A percentile compares a stretch with the other conserved stretches of the same genome.
These are phyloP conservation scores for Quercus alba DNA, from an alignment of 306 rosid species.

Conservation along the genomic window DNA sequence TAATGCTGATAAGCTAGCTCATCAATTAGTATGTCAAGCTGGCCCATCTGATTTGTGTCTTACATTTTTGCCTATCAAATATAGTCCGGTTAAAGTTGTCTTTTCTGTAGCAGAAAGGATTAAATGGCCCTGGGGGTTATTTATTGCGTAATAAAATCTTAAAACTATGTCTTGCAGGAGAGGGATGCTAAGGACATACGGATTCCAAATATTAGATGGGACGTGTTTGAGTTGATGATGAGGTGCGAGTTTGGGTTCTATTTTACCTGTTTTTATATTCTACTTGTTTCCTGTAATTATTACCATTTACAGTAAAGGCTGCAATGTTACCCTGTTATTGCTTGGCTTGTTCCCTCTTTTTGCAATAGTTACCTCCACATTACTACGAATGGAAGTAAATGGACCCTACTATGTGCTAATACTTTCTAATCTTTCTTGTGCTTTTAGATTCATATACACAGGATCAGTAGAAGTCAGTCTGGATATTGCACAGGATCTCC, in stretches of 20 bases:
- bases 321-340: not conserved
- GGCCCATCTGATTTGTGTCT: not conserved
- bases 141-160: constrained; percentile 13
- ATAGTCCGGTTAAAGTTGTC: not conserved
- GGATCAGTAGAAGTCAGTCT: constrained; percentile 48
- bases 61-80: not conserved
- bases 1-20: constrained; percentile 5
- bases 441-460: constrained; percentile 56
- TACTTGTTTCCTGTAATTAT: not conserved
- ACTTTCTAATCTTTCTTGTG: not conserved
- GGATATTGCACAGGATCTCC: constrained; percentile 60
- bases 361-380: not conserved
- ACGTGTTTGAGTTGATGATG: constrained; percentile 96
- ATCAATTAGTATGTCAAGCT: not conserved
- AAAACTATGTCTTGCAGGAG: constrained; percentile 52
- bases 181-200: constrained; percentile 98
- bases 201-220: constrained; percentile 99
- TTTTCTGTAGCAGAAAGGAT: not conserved
- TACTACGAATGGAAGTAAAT: not conserved
- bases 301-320: not conserved
- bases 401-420: not conserved
- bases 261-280: not conserved
- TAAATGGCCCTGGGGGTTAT: not conserved
- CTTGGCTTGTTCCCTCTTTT: not conserved
- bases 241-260: constrained; percentile 64